These are phyloP conservation scores for Geranium rotundifolium DNA, from an alignment of 345 rosid species.

Conservation along the genomic window DNA sequence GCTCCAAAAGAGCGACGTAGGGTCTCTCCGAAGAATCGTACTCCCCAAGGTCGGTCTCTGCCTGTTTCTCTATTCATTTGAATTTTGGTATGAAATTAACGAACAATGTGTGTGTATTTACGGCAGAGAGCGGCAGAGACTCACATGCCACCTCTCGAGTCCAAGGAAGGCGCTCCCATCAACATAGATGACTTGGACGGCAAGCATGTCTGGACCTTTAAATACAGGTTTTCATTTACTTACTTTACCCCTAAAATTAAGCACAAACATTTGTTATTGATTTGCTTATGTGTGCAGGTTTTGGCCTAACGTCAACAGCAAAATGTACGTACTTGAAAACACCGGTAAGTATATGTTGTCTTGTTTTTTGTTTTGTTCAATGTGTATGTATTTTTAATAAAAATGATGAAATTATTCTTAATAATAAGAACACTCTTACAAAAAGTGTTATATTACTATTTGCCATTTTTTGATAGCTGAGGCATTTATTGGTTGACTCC, in stretches of 20 bases:
- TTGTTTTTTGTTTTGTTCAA: background rate
- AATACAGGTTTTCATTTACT: conserved; percentile 49
- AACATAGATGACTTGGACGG: conserved; percentile 79
- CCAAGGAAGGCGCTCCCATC: conserved; percentile 75
- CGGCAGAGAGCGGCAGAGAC: conserved; percentile 85
- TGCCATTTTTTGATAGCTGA: conserved; percentile 1
- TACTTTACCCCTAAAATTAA: background rate
- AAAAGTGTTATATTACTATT: background rate
- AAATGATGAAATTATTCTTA: background rate
- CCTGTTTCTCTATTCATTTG: too few relatives aligned
- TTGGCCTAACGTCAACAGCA: conserved; percentile 95
- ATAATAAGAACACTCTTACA: background rate
- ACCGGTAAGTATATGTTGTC: conserved; percentile 40
- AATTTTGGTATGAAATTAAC: too few relatives aligned
- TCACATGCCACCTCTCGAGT: conserved; percentile 62
- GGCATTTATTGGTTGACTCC: too few relatives aligned
- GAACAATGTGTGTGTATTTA: too few relatives aligned
- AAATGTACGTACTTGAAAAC: conserved; percentile 94
- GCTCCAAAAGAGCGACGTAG: conserved; percentile 75
- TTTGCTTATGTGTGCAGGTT: conserved; percentile 32
- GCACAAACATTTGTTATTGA: too few relatives aligned
- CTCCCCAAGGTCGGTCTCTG: conserved; percentile 57
- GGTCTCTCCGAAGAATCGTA: conserved; percentile 69
- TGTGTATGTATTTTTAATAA: background rate
- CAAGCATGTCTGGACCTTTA: conserved; percentile 74